phyloP scores from a whole-genome alignment of 225 moss, liverwort and hornwort species.

The Polytrichum commune region DNA sequence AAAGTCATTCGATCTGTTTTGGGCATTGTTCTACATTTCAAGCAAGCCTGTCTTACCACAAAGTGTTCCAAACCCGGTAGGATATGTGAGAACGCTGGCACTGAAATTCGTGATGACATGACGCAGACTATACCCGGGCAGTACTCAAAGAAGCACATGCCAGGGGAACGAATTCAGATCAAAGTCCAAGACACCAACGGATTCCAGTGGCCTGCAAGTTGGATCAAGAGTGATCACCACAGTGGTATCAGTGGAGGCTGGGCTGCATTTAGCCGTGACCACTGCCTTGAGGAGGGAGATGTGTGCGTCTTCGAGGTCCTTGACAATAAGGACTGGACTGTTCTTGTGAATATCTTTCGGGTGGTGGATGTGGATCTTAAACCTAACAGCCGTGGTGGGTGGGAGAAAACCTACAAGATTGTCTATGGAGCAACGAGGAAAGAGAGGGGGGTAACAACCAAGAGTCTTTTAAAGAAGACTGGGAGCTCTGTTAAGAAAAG shows the following conservation, averaged over 20 bases:
- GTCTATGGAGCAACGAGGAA: constrained; percentile 22
- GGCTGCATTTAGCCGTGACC: constrained; percentile 34
- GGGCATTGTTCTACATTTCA: too few species aligned
- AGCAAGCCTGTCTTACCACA: background rate
- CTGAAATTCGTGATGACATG: background rate
- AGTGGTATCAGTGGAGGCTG: constrained; percentile 34
- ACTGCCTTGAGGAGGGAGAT: constrained; percentile 30
- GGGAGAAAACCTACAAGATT: constrained; percentile 50
- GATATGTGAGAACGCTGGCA: background rate
- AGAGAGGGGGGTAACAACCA: background rate
- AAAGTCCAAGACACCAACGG: constrained; percentile 28
- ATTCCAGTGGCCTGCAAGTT: constrained; percentile 31
- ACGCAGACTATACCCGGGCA: constrained; percentile 39
- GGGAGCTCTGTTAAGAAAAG: constrained; percentile 14
- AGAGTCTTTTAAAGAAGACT: background rate
- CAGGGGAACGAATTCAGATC: constrained; percentile 13
- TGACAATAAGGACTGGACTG: constrained; percentile 13
- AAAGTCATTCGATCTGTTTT: too few species aligned
- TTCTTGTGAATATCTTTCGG: constrained; percentile 39
- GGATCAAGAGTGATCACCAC: constrained; percentile 30
- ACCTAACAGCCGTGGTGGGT: constrained; percentile 29
- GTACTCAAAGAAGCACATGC: constrained; percentile 33
- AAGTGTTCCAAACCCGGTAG: background rate
- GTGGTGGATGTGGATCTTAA: constrained; percentile 23
- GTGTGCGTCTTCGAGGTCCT: constrained; percentile 25